Evolutionary conservation across 192 early-diverging fungal genomes (phyloP).

Genomic region (Gigaspora rosea): DNA sequence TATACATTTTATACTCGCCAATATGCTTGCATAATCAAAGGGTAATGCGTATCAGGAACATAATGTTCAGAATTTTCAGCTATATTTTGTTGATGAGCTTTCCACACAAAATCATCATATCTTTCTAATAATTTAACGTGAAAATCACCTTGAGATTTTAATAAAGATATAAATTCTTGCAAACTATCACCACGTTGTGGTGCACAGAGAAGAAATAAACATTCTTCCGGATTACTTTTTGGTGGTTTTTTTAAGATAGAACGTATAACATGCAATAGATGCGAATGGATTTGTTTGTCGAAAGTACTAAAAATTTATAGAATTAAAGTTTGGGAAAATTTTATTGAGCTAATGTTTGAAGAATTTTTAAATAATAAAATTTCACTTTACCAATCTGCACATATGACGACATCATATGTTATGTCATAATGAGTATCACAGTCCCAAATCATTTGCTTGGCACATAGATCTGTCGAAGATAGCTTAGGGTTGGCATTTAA

Average conservation of each 20-base stretch:
- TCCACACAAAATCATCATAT: constrained; percentile 10
- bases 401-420: constrained; percentile 1
- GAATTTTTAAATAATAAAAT: background rate
- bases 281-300: constrained; percentile 1
- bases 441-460: constrained; percentile 11
- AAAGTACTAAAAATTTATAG: constrained; percentile 1
- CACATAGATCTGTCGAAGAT: background rate
- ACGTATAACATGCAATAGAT: background rate
- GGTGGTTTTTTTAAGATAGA: background rate
- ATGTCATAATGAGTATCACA: background rate
- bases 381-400: constrained; percentile 7
- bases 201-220: constrained; percentile 13
- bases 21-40: constrained; percentile 1
- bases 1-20: background rate
- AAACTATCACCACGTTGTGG: background rate
- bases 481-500: background rate
- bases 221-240: background rate
- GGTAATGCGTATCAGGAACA: constrained; percentile 2
- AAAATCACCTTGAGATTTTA: background rate
- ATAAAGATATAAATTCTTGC: constrained; percentile 1
- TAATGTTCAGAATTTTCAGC: background rate
- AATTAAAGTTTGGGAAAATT: no score
- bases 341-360: background rate
- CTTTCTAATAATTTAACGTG: background rate
- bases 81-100: background rate